These are phyloP conservation scores for Arachis monticola DNA, from an alignment of 331 rosid genomes.

Conservation along the genomic window DNA sequence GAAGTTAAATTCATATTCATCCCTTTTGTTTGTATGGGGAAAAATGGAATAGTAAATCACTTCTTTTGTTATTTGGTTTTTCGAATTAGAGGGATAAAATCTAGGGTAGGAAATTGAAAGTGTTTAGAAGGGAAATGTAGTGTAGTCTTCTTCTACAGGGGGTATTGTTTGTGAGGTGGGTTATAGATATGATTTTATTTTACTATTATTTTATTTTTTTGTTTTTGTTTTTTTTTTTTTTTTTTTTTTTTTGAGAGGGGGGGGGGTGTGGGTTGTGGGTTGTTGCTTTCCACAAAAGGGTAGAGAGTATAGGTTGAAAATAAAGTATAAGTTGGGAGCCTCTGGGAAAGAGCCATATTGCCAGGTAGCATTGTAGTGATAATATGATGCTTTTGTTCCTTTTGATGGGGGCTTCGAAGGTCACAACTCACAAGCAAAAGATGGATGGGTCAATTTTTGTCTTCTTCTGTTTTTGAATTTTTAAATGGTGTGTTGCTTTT, in stretches of 20 bases:
- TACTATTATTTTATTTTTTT: neutral
- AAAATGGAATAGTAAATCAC: neutral
- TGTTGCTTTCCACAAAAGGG: neutral
- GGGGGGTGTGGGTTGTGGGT: neutral
- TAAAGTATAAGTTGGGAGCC: conserved; percentile 37
- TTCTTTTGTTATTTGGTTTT: neutral
- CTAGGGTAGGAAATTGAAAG: conserved; percentile 19
- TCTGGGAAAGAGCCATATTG: conserved; percentile 19
- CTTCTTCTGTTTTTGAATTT: neutral
- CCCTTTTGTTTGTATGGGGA: conserved; percentile 1
- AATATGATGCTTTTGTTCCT: conserved; percentile 44
- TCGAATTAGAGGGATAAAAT: conserved; percentile 32
- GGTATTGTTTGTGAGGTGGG: no score
- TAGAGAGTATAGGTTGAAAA: conserved; percentile 33
- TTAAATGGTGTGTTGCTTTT: neutral
- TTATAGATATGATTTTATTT: neutral
- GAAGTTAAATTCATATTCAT: conserved; percentile 23
- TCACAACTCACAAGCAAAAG: conserved; percentile 29
- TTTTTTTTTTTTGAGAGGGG: no score
- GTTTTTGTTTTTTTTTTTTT: no score
- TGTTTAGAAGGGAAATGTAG: conserved; percentile 24
- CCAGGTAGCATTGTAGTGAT: conserved; percentile 31
- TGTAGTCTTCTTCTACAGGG: neutral
- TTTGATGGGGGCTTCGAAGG: conserved; percentile 37
- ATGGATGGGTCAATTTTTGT: conserved; percentile 43